Evolutionary conservation across 768 basidiomycete genomes (phyloP), one percentile per base, ranked within the genome.

Genomic region (Gelatoporia subvermispora): DNA sequence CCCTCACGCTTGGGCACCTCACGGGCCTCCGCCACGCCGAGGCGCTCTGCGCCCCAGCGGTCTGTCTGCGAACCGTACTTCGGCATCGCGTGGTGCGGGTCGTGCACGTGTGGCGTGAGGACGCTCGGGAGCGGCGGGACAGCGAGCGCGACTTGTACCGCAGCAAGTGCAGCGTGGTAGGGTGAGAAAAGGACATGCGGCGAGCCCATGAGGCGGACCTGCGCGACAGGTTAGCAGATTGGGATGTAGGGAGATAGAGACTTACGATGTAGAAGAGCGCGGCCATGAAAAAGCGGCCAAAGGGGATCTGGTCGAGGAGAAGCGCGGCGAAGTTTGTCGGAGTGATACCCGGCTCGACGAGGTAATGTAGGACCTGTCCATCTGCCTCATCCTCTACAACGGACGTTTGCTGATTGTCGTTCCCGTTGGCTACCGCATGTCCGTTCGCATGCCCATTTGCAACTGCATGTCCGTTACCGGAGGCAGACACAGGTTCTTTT

Each of bases 131-230:
- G 5, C 17, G 20, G 69, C 59, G 52, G 55, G 2, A 82, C 77
- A 15, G 76, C 76, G n/a, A 93, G 76, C 0, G 76, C 68, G n/a
- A 85, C 61, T 61, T 91, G 78, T 4, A 84, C 79, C 1, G 79
- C 73, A 7, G 85, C 74, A 50, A 86, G 68, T 3, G 89, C 84
- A 9, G 82, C 82, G 59, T 83, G 83, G 67, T 74, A 78, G 7
- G 80, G 62, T 0, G 62, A 56, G 41, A 89, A 85, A 13, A 80
- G 69, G 55, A 88, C 87, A 57, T 85, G 68, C 1, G 71, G 71
- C 2, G 88, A 90, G 47, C 86, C 87, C 25, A 82, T 60, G 20
- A 76, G 61, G 16, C 90, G 85, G 24, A 73, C 85, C 89, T 92
- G 55, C 3, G 22, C 22, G 28, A 38, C n/a, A 21, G 21, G 53